Evolutionary conservation across 176 grass and related monocot species (phyloP), one percentile per base, ranked within the genome.

Genomic region (Saccharum officinarum): DNA sequence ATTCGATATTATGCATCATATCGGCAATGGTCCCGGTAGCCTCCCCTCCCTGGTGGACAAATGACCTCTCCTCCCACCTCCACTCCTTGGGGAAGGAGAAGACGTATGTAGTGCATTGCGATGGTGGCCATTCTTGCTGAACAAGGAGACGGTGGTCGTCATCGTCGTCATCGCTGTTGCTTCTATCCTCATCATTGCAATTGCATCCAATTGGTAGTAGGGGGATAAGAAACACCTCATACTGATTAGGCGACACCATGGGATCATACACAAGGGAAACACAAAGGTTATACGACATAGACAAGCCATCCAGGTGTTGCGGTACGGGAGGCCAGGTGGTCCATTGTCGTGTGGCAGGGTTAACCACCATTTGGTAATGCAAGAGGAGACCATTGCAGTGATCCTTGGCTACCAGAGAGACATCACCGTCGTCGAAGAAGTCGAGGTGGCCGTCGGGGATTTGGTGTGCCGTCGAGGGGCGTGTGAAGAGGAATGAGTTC

Each of bases 391-490:
- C 52, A 22, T 57, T 57, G 7, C 18, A 57, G 6, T 57, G 52
- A 22, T 9, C 18, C 1, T 0, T 2, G 15, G 6, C 52, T 3
- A 7, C 5, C 18, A 0, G 2, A 22, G 2, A 22, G 52, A 2
- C 6, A 16, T 6, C 17, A 14, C 14, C 45, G 7, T 22, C 18
- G 17, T 7, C 16, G 17, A 20, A 20, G 18, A 57, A 57, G 18
- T 57, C 52, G 2, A 57, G 52, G 52, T 2, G 18, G 18, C 18
- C 18, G 7, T 18, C 52, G 17, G 17, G 52, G 52, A 54, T 54
- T 8, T 17, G 50, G 17, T 17, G 50, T 6, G 50, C 50, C 17
- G 16, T 2, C 16, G 50, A 1, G 17, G 50, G 50, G 17, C 16
- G 50, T 20, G 50, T 6, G 0, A 54, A 54, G 50, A 54, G 14